Evolutionary conservation across 345 rosid species (phyloP).

Genomic region (Salix caprea): DNA sequence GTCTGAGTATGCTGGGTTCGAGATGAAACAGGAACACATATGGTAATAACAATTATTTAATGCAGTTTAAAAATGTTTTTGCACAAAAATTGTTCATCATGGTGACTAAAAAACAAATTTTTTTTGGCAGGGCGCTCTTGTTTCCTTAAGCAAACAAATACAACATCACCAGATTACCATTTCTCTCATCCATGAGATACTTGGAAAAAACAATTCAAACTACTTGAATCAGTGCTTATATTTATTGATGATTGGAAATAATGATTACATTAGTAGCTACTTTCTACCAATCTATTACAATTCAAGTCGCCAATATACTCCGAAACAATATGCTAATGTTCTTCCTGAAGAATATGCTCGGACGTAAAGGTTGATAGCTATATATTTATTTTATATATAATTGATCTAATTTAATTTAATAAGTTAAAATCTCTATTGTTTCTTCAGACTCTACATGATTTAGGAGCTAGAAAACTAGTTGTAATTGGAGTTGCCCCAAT

Average conservation of each 20-base stretch:
- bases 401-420: too few species aligned
- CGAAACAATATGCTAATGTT: conserved; percentile 3
- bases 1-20: conserved; percentile 16
- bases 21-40: conserved; percentile 6
- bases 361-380: not conserved
- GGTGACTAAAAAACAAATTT: too few species aligned
- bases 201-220: not conserved
- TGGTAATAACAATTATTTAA: not conserved
- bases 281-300: not conserved
- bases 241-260: conserved; percentile 12
- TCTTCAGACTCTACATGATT: not conserved
- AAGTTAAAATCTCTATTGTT: too few species aligned
- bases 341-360: not conserved
- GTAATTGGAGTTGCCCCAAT: not conserved
- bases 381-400: not conserved
- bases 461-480: conserved; percentile 15
- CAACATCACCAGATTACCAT: conserved; percentile 7
- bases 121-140: not conserved
- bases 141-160: conserved; percentile 2
- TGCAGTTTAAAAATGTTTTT: too few species aligned
- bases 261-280: conserved; percentile 19
- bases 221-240: conserved; percentile 12
- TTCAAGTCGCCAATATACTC: not conserved
- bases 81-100: too few species aligned
- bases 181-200: not conserved